Evolutionary conservation across 106 monocot genomes (phyloP), one percentile per base, ranked within the genome.

Genomic region (Posidonia australis): DNA sequence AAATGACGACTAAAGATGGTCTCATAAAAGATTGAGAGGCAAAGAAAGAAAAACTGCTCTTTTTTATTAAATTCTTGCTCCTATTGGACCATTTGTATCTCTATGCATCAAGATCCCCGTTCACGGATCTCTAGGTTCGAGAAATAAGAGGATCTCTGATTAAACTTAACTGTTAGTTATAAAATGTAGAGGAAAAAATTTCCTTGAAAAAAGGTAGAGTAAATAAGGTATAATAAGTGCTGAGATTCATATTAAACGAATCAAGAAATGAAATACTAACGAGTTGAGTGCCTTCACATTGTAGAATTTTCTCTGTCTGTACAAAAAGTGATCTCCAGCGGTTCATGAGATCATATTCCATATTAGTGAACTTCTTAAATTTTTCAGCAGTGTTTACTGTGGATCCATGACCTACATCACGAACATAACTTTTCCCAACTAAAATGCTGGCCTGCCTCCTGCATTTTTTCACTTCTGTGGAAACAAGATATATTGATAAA

Each of bases 271-370:
- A 65, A 27, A 24, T 44, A 75, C 86, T 82, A 73, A 86, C 86
- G 77, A 82, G 69, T 43, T 77, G 61, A 18, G 68, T 43, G 48
- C 77, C 70, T 72, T 86, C 86, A 69, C 31, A 74, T 0, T 60
- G 51, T 44, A 86, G 77, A 52, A 64, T 24, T 52, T 71, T 67
- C 43, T 83, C 82, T 13, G 77, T 80, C 23, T 74, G 74, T 45
- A 69, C 52, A 36, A 86, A 82, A 41, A 86, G 86, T 21, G 77
- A 74, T 51, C 77, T 79, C 77, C 79, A 80, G 9, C 71, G 82
- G 51, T 79, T 70, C 77, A 60, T 68, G 12, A 86, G 79, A 53
- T 86, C 86, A 60, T 48, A 55, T 30, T 86, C 86, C 62, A 77
- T 51, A 26, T 66, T 70, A 13, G 54, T 28, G 32, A 64, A 55